Conservation (phyloP, 2,329 filamentous ascomycete species). For the Neofusicoccum parvum region DNA sequence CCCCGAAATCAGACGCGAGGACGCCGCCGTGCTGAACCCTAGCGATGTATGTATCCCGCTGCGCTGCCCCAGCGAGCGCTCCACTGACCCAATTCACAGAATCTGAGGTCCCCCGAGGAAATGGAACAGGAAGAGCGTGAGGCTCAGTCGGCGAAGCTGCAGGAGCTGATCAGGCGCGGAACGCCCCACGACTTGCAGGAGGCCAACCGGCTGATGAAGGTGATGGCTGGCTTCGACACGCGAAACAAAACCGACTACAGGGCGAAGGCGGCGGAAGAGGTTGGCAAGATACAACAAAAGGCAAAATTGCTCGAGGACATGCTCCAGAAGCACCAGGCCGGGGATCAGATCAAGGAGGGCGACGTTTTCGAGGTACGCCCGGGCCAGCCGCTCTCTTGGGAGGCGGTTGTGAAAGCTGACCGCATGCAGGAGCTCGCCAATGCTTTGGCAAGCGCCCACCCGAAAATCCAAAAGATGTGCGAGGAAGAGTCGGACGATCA, state of each 20-base stretch:
- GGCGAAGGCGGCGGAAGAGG: slow-evolving; percentile 94
- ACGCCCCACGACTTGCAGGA: slow-evolving; percentile 93
- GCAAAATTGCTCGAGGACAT: slow-evolving; percentile 90
- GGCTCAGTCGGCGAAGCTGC: slow-evolving; percentile 95
- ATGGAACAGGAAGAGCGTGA: slow-evolving; percentile 97
- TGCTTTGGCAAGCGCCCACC: slow-evolving; percentile 87
- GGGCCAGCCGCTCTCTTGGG: slow-evolving; percentile 27
- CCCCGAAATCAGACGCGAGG: slow-evolving; percentile 86
- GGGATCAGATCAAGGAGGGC: slow-evolving; percentile 73
- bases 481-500: slow-evolving; percentile 97
- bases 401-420: slow-evolving; percentile 26
- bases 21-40: slow-evolving; percentile 94
- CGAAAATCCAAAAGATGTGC: slow-evolving; percentile 99
- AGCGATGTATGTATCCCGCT: slow-evolving; percentile 73
- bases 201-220: slow-evolving; percentile 96
- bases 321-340: slow-evolving; percentile 78
- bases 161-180: slow-evolving; percentile 91
- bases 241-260: slow-evolving; percentile 96
- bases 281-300: slow-evolving; percentile 93
- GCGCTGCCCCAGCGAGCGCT: background rate
- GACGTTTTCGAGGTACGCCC: slow-evolving; percentile 65
- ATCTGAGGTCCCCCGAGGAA: slow-evolving; percentile 92
- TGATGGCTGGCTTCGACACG: slow-evolving; percentile 98
- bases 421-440: slow-evolving; percentile 76
- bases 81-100: slow-evolving; percentile 57